These are phyloP conservation scores for Hyphopichia wangnamkhiaoensis DNA, from an alignment of 1,139 yeast species.

Conservation along the genomic window DNA sequence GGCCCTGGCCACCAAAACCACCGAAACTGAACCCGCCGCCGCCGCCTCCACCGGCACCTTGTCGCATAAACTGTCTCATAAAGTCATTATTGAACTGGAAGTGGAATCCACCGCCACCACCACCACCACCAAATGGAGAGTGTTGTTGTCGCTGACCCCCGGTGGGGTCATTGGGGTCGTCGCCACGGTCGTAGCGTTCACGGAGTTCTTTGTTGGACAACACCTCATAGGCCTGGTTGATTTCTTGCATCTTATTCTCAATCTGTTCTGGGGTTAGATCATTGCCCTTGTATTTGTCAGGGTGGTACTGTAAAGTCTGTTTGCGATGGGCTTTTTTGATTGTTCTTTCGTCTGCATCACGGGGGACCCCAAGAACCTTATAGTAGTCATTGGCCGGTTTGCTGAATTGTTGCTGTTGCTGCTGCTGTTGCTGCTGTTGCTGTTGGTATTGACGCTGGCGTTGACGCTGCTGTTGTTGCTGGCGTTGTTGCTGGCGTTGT, in stretches of 20 bases:
- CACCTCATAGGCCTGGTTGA: slow-evolving; percentile 91
- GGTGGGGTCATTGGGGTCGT: slow-evolving; percentile 55
- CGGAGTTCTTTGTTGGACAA: slow-evolving; percentile 67
- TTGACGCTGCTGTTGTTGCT: slow-evolving; percentile 51
- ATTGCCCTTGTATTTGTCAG: slow-evolving; percentile 78
- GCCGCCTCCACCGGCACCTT: slow-evolving; percentile 8
- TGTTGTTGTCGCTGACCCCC: slow-evolving; percentile 18
- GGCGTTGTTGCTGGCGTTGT: slow-evolving; percentile 50
- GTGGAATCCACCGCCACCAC: slow-evolving; percentile 40
- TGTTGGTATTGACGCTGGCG: slow-evolving; percentile 42
- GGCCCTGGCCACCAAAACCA: slow-evolving; percentile 15
- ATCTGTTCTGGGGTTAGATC: slow-evolving; percentile 70
- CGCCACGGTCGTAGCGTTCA: slow-evolving; percentile 68
- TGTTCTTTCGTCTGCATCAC: slow-evolving; percentile 69
- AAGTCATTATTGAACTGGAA: slow-evolving; percentile 28
- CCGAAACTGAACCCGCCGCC: slow-evolving; percentile 12
- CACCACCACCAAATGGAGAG: slow-evolving; percentile 14
- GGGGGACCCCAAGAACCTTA: slow-evolving; percentile 68
- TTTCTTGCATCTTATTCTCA: slow-evolving; percentile 84
- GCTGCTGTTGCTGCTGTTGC: slow-evolving; percentile 45
- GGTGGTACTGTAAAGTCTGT: slow-evolving; percentile 81
- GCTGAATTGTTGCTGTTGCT: slow-evolving; percentile 28
- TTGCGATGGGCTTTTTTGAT: slow-evolving; percentile 82
- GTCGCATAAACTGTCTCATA: slow-evolving; percentile 12
- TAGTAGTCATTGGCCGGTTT: slow-evolving; percentile 74